phyloP scores from a whole-genome alignment of 108 stramenopile genomes.

The Nitzschia sp. region DNA sequence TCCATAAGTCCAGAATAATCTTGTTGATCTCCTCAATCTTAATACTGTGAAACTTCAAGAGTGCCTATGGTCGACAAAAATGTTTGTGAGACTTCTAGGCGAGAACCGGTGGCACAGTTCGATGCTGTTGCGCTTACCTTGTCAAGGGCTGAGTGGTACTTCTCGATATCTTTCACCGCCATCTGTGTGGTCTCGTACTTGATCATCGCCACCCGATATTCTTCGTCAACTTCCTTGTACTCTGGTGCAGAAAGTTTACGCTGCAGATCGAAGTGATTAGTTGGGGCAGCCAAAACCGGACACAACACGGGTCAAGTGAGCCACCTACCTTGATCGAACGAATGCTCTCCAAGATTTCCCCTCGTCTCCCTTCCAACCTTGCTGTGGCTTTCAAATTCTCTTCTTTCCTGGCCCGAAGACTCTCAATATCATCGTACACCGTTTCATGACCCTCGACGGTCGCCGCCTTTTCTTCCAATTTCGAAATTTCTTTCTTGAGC shows the following conservation, averaged over 20 bases:
- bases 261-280: constrained; percentile 29
- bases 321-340: constrained; percentile 55
- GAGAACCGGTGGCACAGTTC: neutral
- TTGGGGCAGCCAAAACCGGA: no score
- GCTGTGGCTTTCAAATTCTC: constrained; percentile 33
- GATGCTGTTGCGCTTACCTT: constrained; percentile 21
- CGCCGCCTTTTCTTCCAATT: constrained; percentile 36
- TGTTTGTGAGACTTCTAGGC: neutral
- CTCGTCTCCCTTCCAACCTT: constrained; percentile 57
- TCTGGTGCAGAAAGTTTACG: constrained; percentile 63
- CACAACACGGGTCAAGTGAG: neutral
- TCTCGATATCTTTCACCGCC: constrained; percentile 92
- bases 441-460: constrained; percentile 49
- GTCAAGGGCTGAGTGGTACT: constrained; percentile 90
- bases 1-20: constrained; percentile 96
- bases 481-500: constrained; percentile 36
- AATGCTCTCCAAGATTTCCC: constrained; percentile 62
- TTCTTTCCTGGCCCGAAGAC: constrained; percentile 30
- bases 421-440: constrained; percentile 32
- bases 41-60: constrained; percentile 88
- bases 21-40: constrained; percentile 99
- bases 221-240: constrained; percentile 87
- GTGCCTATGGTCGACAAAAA: constrained; percentile 29
- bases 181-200: constrained; percentile 89
- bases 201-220: constrained; percentile 84